Evolutionary conservation across 2,329 filamentous ascomycete genomes (phyloP).

Genomic region (Orbilia oligospora): DNA sequence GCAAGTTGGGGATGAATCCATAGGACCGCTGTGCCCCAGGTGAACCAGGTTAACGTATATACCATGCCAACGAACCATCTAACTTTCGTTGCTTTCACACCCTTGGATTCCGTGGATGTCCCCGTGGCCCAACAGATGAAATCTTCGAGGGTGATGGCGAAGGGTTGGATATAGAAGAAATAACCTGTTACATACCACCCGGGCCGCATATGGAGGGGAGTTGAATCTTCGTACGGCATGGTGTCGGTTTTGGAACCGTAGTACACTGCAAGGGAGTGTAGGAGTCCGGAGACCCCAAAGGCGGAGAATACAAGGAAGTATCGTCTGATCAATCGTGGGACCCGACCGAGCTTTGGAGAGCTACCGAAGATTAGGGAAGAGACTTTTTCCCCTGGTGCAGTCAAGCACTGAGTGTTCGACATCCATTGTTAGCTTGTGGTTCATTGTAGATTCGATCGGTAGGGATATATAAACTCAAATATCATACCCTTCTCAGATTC

Average conservation of each 20-base stretch:
- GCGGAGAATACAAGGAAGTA: constrained; percentile 32
- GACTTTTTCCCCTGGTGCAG: constrained; percentile 20
- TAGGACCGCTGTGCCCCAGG: constrained; percentile 23
- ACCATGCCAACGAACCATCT: constrained; percentile 35
- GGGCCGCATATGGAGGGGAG: constrained; percentile 11
- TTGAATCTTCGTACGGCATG: constrained; percentile 35
- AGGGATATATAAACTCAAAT: neutral
- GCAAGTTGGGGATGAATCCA: constrained; percentile 44
- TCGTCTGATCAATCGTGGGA: constrained; percentile 24
- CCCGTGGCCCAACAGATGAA: constrained; percentile 30
- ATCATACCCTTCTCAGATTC: constrained; percentile 36
- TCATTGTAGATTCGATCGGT: neutral
- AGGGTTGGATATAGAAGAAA: constrained; percentile 32
- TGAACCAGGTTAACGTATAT: constrained; percentile 37
- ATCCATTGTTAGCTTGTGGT: neutral
- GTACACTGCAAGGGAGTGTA: constrained; percentile 37
- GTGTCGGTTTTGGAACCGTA: constrained; percentile 19
- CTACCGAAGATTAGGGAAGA: neutral
- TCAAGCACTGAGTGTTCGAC: constrained; percentile 6
- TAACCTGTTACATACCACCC: constrained; percentile 35
- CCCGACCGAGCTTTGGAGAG: constrained; percentile 6
- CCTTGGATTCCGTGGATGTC: constrained; percentile 11
- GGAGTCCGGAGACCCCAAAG: constrained; percentile 32
- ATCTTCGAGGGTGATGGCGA: constrained; percentile 28
- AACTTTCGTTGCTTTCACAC: constrained; percentile 7